Conservation (phyloP, 2,329 filamentous ascomycete species). For the Xylariaceae sp. region DNA sequence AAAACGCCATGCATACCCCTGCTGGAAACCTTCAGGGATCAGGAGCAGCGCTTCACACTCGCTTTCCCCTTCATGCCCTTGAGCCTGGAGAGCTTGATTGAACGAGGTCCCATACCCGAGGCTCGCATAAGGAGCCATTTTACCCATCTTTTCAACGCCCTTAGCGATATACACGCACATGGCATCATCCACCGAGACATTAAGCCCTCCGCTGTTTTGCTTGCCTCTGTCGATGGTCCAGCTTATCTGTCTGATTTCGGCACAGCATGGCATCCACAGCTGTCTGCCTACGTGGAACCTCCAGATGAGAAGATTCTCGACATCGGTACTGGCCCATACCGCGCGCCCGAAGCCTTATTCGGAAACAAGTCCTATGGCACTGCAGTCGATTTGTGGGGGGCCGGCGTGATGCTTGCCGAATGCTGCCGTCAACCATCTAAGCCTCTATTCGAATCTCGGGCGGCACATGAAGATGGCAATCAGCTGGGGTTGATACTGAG, state of each 20-base stretch:
- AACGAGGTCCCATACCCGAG: slow-evolving; percentile 30
- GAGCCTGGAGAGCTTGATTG: slow-evolving; percentile 63
- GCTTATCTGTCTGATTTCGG: slow-evolving; percentile 87
- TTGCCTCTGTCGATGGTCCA: slow-evolving; percentile 59
- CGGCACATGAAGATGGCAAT: slow-evolving; percentile 69
- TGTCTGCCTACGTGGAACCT: slow-evolving; percentile 54
- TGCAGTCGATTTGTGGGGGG: slow-evolving; percentile 80
- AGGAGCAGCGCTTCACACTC: slow-evolving; percentile 64
- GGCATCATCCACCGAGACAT: slow-evolving; percentile 89
- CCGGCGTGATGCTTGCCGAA: slow-evolving; percentile 79
- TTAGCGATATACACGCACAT: slow-evolving; percentile 62
- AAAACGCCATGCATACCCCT: slow-evolving; percentile 56
- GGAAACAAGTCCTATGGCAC: slow-evolving; percentile 66
- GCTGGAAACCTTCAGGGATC: slow-evolving; percentile 65
- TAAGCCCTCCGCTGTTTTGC: slow-evolving; percentile 83
- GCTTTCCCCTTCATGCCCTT: slow-evolving; percentile 78
- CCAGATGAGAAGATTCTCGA: slow-evolving; percentile 71
- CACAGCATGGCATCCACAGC: slow-evolving; percentile 69
- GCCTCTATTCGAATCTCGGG: slow-evolving; percentile 76
- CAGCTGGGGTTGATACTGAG: slow-evolving; percentile 86
- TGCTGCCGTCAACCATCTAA: slow-evolving; percentile 45
- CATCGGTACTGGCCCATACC: slow-evolving; percentile 86
- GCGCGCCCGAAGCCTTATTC: slow-evolving; percentile 85
- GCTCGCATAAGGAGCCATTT: slow-evolving; percentile 39
- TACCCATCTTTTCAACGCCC: slow-evolving; percentile 60